Conservation (phyloP, 2,329 filamentous ascomycete species). For the Xenoacremonium recifei region DNA sequence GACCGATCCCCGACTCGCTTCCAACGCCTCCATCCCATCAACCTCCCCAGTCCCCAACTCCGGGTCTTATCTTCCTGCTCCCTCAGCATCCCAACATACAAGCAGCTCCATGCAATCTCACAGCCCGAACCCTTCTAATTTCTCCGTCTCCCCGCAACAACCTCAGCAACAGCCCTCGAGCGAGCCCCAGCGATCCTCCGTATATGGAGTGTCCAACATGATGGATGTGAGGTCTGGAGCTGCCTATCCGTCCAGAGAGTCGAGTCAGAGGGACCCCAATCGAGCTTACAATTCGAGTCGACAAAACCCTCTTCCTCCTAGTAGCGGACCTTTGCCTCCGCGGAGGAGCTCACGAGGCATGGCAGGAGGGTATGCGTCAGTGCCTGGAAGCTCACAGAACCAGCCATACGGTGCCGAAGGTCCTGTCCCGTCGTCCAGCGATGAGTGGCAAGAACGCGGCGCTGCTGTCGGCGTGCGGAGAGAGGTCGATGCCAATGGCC, state of each 20-base stretch:
- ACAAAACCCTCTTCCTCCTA: slow-evolving; percentile 46
- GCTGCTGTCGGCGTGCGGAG: slow-evolving; percentile 81
- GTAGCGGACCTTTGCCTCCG: slow-evolving; percentile 65
- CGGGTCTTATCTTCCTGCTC: neutral
- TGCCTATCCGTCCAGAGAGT: slow-evolving; percentile 59
- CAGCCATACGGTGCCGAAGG: slow-evolving; percentile 38
- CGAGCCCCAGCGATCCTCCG: slow-evolving; percentile 41
- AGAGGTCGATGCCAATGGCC: slow-evolving; percentile 82
- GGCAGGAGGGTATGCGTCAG: slow-evolving; percentile 52
- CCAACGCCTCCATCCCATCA: too few relatives aligned
- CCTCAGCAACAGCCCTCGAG: slow-evolving; percentile 16
- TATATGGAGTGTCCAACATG: slow-evolving; percentile 54
- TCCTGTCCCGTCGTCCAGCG: slow-evolving; percentile 59
- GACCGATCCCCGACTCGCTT: slow-evolving; percentile 20
- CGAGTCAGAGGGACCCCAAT: slow-evolving; percentile 59
- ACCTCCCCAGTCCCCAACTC: too few relatives aligned
- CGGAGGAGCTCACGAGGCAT: slow-evolving; percentile 75
- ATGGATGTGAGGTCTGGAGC: slow-evolving; percentile 61
- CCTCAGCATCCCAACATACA: slow-evolving; percentile 7
- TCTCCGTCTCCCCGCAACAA: slow-evolving; percentile 12
- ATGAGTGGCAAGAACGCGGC: slow-evolving; percentile 94
- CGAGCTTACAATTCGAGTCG: slow-evolving; percentile 63
- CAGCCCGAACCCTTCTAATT: slow-evolving; percentile 18
- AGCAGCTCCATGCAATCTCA: slow-evolving; percentile 18
- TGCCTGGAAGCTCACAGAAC: slow-evolving; percentile 18